Conservation (phyloP, 805 yeast species). For the Lipomyces japonicus region DNA sequence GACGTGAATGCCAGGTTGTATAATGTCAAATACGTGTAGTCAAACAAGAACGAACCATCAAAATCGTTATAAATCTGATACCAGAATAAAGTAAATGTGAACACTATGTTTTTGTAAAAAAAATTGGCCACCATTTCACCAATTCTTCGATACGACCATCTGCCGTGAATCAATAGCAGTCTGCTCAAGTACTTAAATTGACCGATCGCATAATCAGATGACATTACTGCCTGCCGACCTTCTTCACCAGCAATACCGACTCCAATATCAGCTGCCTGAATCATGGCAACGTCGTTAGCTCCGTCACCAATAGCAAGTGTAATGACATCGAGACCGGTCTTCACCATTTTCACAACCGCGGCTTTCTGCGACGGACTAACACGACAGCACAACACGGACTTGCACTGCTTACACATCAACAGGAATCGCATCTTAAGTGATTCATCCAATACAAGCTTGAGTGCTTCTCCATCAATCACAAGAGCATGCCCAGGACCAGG, state of each 20-base stretch:
- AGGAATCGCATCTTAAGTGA: conserved; percentile 53
- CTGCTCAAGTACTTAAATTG: conserved; percentile 68
- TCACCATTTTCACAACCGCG: conserved; percentile 63
- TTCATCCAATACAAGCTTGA: conserved; percentile 45
- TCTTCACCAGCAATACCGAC: conserved; percentile 86
- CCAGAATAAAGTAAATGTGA: conserved; percentile 74
- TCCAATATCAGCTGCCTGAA: conserved; percentile 80
- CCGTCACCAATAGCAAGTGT: conserved; percentile 84
- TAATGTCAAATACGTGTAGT: conserved; percentile 72
- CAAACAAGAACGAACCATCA: conserved; percentile 74
- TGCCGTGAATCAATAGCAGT: conserved; percentile 71
- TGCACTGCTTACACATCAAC: conserved; percentile 68
- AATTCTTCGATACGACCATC: conserved; percentile 73
- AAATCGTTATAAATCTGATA: conserved; percentile 63
- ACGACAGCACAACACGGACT: conserved; percentile 76
- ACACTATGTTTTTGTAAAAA: conserved; percentile 71
- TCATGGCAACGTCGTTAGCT: conserved; percentile 85
- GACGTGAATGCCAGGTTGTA: conserved; percentile 80
- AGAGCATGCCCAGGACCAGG: conserved; percentile 58
- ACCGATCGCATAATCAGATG: conserved; percentile 78
- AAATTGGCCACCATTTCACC: conserved; percentile 77
- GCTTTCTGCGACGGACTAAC: conserved; percentile 85
- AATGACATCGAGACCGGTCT: conserved; percentile 61
- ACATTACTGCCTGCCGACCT: conserved; percentile 84
- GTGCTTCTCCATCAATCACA: conserved; percentile 67